Percentiles rank a stretch among this genome's conserved stretches.
Evolutionary conservation across 345 rosid species (phyloP).

Genomic region (Rhodamnia rubescens): DNA sequence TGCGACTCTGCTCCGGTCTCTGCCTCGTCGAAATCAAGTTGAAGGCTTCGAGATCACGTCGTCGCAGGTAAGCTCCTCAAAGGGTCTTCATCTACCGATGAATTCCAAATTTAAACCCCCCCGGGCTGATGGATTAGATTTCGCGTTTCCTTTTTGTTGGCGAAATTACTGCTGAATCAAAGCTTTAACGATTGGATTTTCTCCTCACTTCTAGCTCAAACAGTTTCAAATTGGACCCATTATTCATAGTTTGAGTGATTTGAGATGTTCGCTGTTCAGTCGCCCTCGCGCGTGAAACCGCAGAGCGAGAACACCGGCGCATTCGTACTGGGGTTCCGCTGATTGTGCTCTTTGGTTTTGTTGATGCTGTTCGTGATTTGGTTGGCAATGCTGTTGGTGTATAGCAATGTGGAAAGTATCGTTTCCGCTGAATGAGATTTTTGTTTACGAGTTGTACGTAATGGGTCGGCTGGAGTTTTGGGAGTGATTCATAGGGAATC

Average conservation of each 20-base stretch:
- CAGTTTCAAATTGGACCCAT: neutral
- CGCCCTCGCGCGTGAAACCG: neutral
- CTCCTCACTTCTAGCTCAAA: neutral
- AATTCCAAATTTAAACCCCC: neutral
- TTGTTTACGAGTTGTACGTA: neutral
- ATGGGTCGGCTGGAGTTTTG: neutral
- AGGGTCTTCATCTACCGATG: neutral
- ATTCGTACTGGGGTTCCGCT: neutral
- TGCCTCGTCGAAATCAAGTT: neutral
- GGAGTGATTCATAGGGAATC: neutral
- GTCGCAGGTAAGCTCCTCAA: neutral
- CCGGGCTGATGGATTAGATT: neutral
- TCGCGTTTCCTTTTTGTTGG: neutral
- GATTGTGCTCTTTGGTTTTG: neutral
- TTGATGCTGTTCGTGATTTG: neutral
- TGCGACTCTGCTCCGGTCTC: too few relatives aligned
- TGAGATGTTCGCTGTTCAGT: neutral
- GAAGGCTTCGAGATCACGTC: neutral
- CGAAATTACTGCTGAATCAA: neutral
- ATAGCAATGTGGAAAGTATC: neutral
- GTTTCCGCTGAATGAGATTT: neutral
- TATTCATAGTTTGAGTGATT: neutral
- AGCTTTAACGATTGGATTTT: neutral
- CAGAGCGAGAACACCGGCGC: neutral
- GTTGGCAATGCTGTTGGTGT: neutral